A percentile compares a stretch with the other conserved stretches of the same genome.
phyloP scores from a whole-genome alignment of 164 flowering plant species.

The Kingdonia uniflora region DNA sequence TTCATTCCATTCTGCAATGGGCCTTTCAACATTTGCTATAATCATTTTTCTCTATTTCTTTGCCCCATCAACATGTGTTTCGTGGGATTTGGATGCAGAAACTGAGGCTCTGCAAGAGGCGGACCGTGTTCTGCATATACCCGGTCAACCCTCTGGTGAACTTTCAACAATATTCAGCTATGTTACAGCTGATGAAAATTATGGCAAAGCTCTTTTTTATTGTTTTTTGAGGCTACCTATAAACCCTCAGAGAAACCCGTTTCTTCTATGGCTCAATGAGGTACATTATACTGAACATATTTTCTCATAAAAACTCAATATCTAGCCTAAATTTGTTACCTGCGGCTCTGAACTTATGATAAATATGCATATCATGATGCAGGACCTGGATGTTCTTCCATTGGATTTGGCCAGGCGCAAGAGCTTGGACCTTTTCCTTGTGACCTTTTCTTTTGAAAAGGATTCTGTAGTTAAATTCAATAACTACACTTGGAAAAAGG shows the following conservation, averaged over 20 bases:
- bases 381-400: slow-evolving; percentile 80
- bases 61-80: no score
- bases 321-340: no score
- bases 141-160: slow-evolving; percentile 11
- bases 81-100: no score
- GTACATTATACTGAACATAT: no score
- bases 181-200: slow-evolving; percentile 1
- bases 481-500: slow-evolving; percentile 49
- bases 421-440: slow-evolving; percentile 68
- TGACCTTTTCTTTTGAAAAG: no score
- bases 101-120: no score
- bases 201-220: slow-evolving; percentile 11
- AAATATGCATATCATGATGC: no score
- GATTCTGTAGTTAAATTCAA: slow-evolving; percentile 39
- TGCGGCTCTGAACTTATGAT: no score
- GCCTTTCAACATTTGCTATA: no score
- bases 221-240: slow-evolving; percentile 15
- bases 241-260: slow-evolving; percentile 2
- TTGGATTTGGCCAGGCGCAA: slow-evolving; percentile 56
- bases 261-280: slow-evolving; percentile 11
- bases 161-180: slow-evolving; percentile 8
- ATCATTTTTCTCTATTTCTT: no score
- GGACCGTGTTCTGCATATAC: slow-evolving; percentile 4
- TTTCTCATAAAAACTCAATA: no score
- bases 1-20: no score